A percentile compares a stretch with the other conserved stretches of the same genome.
Evolutionary conservation across 2,329 filamentous ascomycete species (phyloP).

Genomic region (Curvularia lunata): DNA sequence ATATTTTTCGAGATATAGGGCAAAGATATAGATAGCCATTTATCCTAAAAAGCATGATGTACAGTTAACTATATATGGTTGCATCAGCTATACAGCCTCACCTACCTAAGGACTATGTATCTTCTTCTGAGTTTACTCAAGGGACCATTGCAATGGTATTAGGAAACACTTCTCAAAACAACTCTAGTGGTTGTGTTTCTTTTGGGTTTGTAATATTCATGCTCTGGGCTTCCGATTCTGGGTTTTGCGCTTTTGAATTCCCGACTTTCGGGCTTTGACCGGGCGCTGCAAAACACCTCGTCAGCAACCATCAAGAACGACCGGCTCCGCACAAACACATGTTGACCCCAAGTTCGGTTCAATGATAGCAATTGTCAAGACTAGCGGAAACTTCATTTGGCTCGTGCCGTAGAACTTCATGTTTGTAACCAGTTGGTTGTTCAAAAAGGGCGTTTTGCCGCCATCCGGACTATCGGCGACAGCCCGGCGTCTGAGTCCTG

Average conservation of each 20-base stretch:
- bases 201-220: background rate
- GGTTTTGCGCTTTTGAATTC: background rate
- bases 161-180: too few relatives aligned
- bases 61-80: too few relatives aligned
- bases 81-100: too few relatives aligned
- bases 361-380: background rate
- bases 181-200: too few relatives aligned
- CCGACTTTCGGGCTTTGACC: background rate
- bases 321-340: background rate
- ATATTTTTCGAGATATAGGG: background rate
- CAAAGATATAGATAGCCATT: background rate
- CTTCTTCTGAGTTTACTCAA: too few relatives aligned
- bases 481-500: slow-evolving; percentile 1
- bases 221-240: background rate
- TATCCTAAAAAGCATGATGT: background rate
- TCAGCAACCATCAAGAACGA: background rate
- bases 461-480: slow-evolving; percentile 11
- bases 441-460: background rate
- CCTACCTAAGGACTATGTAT: too few relatives aligned
- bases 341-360: background rate
- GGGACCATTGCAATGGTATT: too few relatives aligned
- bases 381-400: background rate
- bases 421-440: background rate
- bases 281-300: background rate
- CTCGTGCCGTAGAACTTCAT: background rate